Conservation (phyloP, 1,284 basidiomycete species). For the Puccinia polysora region DNA sequence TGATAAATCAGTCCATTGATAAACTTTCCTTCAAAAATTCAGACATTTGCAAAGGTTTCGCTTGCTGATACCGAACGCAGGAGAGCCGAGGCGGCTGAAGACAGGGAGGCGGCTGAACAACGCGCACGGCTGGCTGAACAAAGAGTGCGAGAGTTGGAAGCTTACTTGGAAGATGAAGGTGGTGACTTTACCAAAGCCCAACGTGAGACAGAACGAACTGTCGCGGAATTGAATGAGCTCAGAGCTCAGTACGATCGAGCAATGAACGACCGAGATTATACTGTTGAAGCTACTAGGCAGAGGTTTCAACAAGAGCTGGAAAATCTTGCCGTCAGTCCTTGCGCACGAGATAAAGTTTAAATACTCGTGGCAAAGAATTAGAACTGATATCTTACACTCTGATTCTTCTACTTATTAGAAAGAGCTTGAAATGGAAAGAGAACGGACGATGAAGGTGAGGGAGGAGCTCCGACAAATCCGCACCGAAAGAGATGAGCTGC, state of each 20-base stretch:
- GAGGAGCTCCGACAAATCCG: slow-evolving; percentile 73
- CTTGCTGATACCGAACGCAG: slow-evolving; percentile 45
- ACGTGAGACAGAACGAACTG: slow-evolving; percentile 69
- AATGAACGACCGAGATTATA: slow-evolving; percentile 64
- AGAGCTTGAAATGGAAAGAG: slow-evolving; percentile 46
- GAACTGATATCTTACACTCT: too few species aligned
- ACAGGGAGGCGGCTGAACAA: slow-evolving; percentile 60
- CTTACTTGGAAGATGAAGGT: slow-evolving; percentile 65
- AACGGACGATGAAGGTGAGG: slow-evolving; percentile 38
- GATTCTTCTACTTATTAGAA: slow-evolving; percentile 43
- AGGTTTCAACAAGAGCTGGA: slow-evolving; percentile 46
- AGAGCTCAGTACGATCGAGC: slow-evolving; percentile 49
- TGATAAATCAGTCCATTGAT: slow-evolving; percentile 25
- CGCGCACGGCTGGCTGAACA: slow-evolving; percentile 59
- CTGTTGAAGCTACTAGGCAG: slow-evolving; percentile 70
- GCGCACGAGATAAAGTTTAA: slow-evolving; percentile 58
- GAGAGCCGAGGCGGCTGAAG: slow-evolving; percentile 59
- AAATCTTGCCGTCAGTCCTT: slow-evolving; percentile 68
- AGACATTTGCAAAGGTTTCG: slow-evolving; percentile 44
- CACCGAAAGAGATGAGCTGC: slow-evolving; percentile 70
- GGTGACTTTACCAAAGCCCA: slow-evolving; percentile 66
- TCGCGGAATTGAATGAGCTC: slow-evolving; percentile 71
- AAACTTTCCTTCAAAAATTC: background rate
- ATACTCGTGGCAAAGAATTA: too few species aligned
- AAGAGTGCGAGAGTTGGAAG: slow-evolving; percentile 62